Base-by-base conservation (phyloP, 345 rosid species). In the Microthlaspi erraticum region DNA sequence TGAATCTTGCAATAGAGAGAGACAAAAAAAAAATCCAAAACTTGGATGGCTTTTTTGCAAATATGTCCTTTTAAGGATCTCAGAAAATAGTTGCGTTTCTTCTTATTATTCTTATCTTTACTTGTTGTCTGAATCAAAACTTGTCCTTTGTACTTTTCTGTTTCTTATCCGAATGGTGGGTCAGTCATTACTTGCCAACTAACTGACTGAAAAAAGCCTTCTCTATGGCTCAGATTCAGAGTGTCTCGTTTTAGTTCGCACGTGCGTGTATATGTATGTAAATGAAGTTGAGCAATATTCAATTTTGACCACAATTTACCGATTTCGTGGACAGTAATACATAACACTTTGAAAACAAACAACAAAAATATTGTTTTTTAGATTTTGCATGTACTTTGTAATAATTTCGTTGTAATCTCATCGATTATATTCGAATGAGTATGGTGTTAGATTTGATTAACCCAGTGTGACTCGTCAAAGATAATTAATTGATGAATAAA, bases 211-310 rank as follows among this genome's bases (percentile, higher is more conserved):
- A 26, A 26, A 26, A 42, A 46, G 36, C 45, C 57, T 13, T 64
- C 57, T 34, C 7, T 8, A 4, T 9, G 6, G 8, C n/a, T 1
- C n/a, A 36, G 14, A 49, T 10, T 1, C n/a, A 36, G 14, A 49
- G 36, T 12, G n/a, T 36, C 57, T 8, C 12, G 12, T 37, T 32
- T 61, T 5, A 41, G 20, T 13, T 5, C 17, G 45, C 31, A 29
- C 10, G 32, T 33, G 32, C 11, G 18, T n/a, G n/a, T n/a, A n/a
- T n/a, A n/a, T n/a, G n/a, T n/a, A n/a, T n/a, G 23, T 60, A 26
- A 16, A 62, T 32, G 44, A 45, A 34, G 56, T 34, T 34, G 56
- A 62, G 55, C 43, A 32, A 61, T 45, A 32, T 62, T 6, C 43
- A 45, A 26, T 10, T 11, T 5, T 51, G 7, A 8, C 18, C 7